phyloP scores from a whole-genome alignment of 306 rosid genomes.

The Rubus idaeus region DNA sequence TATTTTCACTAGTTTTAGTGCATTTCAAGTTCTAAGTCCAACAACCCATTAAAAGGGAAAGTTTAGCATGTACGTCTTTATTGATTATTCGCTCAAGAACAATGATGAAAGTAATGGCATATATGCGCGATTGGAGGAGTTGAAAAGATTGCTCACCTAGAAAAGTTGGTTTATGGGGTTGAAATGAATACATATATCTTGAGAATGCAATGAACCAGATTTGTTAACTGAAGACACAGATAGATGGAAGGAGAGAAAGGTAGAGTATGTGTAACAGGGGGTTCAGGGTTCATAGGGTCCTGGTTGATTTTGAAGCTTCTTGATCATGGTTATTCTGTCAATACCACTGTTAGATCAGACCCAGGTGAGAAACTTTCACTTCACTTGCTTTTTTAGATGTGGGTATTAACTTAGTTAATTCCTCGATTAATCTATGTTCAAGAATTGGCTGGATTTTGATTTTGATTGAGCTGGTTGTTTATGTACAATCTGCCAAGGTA shows the following conservation, averaged over 20 bases:
- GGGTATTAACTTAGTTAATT: background rate
- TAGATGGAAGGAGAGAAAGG: constrained; percentile 35
- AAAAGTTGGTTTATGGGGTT: too few relatives aligned
- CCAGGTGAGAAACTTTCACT: constrained; percentile 29
- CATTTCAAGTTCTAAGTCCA: too few relatives aligned
- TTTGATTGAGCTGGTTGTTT: background rate
- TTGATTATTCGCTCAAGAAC: too few relatives aligned
- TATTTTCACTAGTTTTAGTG: too few relatives aligned
- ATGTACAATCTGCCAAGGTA: too few relatives aligned
- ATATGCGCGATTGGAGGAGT: too few relatives aligned
- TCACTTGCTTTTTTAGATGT: background rate
- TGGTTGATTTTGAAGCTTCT: constrained; percentile 53
- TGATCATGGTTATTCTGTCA: constrained; percentile 48
- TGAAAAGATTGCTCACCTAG: too few relatives aligned
- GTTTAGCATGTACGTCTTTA: too few relatives aligned
- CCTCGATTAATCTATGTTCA: background rate
- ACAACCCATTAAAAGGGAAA: too few relatives aligned
- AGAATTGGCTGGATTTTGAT: background rate
- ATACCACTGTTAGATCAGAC: constrained; percentile 43
- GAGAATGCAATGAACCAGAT: background rate
- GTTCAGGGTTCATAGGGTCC: constrained; percentile 51
- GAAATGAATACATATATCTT: background rate
- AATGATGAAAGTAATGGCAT: too few relatives aligned
- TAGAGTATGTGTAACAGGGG: constrained; percentile 51
- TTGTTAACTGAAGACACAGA: background rate